phyloP scores from a whole-genome alignment of 352 stramenopile genomes.

The Pythium apleroticum region DNA sequence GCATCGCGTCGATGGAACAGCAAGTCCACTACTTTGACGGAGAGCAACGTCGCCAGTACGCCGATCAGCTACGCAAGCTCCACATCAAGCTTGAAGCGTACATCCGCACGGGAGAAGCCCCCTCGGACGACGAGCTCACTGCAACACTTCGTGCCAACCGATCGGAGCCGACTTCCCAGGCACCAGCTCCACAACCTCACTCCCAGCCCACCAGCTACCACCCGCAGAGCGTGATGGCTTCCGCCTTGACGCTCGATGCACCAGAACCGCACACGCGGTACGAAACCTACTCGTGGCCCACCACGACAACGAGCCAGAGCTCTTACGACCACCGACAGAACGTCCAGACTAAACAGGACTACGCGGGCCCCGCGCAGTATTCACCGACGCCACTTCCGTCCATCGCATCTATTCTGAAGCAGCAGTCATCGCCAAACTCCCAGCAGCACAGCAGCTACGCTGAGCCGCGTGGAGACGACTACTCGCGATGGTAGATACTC shows the following conservation, averaged over 20 bases:
- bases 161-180: background rate
- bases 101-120: constrained; percentile 45
- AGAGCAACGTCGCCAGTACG: constrained; percentile 60
- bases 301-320: background rate
- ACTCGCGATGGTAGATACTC: constrained; percentile 3
- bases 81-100: constrained; percentile 66
- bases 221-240: constrained; percentile 23
- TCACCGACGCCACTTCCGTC: constrained; percentile 17
- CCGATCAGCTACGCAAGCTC: constrained; percentile 65
- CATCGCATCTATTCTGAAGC: constrained; percentile 21
- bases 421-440: background rate
- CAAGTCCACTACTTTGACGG: constrained; percentile 77
- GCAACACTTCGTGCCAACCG: background rate
- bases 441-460: background rate
- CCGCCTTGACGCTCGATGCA: constrained; percentile 18
- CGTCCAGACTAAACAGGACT: background rate
- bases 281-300: constrained; percentile 1
- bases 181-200: constrained; percentile 3
- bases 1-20: constrained; percentile 84
- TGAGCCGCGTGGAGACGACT: constrained; percentile 7
- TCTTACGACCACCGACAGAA: constrained; percentile 24
- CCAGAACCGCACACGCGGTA: constrained; percentile 13
- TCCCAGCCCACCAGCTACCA: constrained; percentile 6
- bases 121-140: constrained; percentile 23
- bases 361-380: constrained; percentile 7